A percentile compares a stretch with the other conserved stretches of the same genome.
Evolutionary conservation across 768 basidiomycete genomes (phyloP).

Genomic region (Gymnopilus junonius): DNA sequence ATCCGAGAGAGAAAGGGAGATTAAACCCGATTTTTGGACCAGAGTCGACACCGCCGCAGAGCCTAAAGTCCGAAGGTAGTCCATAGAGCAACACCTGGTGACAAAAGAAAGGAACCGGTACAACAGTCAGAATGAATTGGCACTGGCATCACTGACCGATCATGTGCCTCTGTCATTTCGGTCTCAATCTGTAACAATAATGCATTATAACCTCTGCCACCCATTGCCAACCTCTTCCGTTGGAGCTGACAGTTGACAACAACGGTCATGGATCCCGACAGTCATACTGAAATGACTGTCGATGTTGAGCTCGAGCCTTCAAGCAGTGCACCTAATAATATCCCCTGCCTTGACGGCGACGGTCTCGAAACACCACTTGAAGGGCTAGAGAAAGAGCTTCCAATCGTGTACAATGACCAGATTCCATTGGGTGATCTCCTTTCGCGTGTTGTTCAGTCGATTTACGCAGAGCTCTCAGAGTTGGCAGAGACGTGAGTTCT

Average conservation of each 20-base stretch:
- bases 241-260: neutral
- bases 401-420: conserved; percentile 73
- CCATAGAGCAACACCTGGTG: conserved; percentile 50
- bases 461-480: conserved; percentile 84
- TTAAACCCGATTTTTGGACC: conserved; percentile 93
- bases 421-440: conserved; percentile 74
- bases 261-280: neutral
- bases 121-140: neutral
- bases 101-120: neutral
- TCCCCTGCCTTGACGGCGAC: conserved; percentile 24
- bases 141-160: conserved; percentile 2
- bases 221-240: neutral
- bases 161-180: conserved; percentile 16
- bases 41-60: conserved; percentile 87
- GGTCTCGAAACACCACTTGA: conserved; percentile 45
- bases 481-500: conserved; percentile 81
- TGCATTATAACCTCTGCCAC: neutral
- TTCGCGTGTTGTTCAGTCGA: conserved; percentile 75
- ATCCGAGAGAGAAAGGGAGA: conserved; percentile 84
- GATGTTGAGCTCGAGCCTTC: conserved; percentile 14
- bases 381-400: conserved; percentile 75
- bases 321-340: conserved; percentile 28
- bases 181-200: no score
- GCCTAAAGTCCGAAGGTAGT: conserved; percentile 80
- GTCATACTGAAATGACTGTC: conserved; percentile 7